phyloP scores from a whole-genome alignment of 768 basidiomycete genomes.

The Jaapia argillacea region DNA sequence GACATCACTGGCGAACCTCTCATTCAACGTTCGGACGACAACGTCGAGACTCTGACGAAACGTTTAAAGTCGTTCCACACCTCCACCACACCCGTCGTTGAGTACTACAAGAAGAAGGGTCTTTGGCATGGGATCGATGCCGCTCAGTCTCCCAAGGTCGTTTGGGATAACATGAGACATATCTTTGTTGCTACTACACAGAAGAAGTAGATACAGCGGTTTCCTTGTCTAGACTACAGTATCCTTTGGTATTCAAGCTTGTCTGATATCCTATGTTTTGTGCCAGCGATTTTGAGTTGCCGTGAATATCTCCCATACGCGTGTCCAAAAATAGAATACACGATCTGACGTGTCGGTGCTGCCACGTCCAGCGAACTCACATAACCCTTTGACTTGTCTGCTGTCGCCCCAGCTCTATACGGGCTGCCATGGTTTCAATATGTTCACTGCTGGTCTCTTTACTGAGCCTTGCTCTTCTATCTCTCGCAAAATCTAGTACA shows the following conservation, averaged over 20 bases:
- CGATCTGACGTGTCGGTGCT: too few relatives aligned
- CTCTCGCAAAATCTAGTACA: constrained; percentile 59
- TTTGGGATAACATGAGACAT: constrained; percentile 76
- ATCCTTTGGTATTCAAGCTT: too few relatives aligned
- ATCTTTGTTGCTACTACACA: constrained; percentile 33
- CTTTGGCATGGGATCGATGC: constrained; percentile 91
- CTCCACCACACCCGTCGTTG: constrained; percentile 92
- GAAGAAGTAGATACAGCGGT: not conserved
- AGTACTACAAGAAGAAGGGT: constrained; percentile 89
- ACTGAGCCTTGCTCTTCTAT: constrained; percentile 16
- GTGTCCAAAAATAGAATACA: too few relatives aligned
- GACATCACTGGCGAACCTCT: constrained; percentile 94
- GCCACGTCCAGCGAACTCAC: too few relatives aligned
- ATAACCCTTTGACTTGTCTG: too few relatives aligned
- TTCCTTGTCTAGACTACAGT: not conserved
- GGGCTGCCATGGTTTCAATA: constrained; percentile 17
- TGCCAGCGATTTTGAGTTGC: too few relatives aligned
- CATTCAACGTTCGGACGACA: constrained; percentile 96
- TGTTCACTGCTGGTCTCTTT: constrained; percentile 17
- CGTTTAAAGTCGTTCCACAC: constrained; percentile 83
- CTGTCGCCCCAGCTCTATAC: too few relatives aligned
- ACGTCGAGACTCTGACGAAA: constrained; percentile 88
- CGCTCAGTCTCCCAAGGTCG: constrained; percentile 83
- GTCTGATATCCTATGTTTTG: too few relatives aligned
- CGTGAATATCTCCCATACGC: too few relatives aligned